Percentiles rank a stretch among this genome's conserved stretches.
Conservation (phyloP, 2,329 filamentous ascomycete species). For the Colletotrichum godetiae region DNA sequence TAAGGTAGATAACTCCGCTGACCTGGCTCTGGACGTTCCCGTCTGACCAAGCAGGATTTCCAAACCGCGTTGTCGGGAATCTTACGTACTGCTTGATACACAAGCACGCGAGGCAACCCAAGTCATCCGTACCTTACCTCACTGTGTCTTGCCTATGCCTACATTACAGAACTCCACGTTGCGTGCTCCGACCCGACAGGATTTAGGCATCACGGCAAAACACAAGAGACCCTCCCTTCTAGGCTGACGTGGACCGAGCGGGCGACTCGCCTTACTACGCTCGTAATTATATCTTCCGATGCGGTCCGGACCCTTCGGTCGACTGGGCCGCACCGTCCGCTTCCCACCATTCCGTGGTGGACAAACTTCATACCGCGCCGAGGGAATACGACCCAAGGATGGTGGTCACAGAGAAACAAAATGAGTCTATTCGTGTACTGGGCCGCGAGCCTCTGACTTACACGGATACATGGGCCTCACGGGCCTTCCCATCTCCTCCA, state of each 20-base stretch:
- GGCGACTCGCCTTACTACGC: not conserved
- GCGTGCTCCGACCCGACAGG: not conserved
- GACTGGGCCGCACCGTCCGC: not conserved
- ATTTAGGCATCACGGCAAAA: not conserved
- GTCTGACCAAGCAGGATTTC: not conserved
- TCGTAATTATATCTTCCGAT: not conserved
- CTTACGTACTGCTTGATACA: not conserved
- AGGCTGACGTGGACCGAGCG: constrained; percentile 12
- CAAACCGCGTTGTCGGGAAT: not conserved
- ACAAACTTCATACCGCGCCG: not conserved
- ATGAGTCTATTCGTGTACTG: too few relatives aligned
- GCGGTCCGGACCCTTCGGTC: constrained; percentile 12
- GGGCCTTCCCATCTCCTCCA: not conserved
- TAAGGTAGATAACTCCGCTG: not conserved
- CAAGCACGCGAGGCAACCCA: not conserved
- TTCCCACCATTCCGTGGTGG: not conserved
- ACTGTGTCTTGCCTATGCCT: too few relatives aligned
- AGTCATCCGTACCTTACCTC: too few relatives aligned
- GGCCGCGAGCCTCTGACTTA: not conserved
- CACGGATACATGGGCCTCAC: too few relatives aligned
- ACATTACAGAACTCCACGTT: not conserved
- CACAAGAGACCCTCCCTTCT: not conserved
- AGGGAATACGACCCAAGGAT: not conserved
- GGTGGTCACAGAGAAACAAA: not conserved
- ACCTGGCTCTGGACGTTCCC: not conserved